Percentiles rank a stretch among this genome's conserved stretches.
These are phyloP conservation scores for Ogataea sp. DNA, from an alignment of 805 yeast genomes.

Conservation along the genomic window DNA sequence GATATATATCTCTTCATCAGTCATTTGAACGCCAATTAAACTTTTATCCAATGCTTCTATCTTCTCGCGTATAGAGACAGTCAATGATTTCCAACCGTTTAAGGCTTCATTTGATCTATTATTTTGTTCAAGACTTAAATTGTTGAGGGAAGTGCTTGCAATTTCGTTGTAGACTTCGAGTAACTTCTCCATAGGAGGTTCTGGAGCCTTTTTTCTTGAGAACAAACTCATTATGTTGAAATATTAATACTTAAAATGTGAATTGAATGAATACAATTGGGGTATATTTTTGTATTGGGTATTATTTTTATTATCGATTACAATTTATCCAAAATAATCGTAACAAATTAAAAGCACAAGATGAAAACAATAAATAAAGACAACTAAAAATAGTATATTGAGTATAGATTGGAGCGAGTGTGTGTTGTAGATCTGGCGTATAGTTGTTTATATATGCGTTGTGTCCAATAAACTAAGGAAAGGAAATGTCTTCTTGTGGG, in stretches of 20 bases:
- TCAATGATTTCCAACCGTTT: conserved; percentile 69
- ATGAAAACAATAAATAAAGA: no score
- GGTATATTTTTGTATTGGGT: no score
- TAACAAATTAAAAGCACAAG: no score
- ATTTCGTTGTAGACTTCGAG: conserved; percentile 54
- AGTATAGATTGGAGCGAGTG: no score
- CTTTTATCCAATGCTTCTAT: conserved; percentile 44
- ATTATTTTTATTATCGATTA: no score
- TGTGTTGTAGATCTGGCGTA: no score
- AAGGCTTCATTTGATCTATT: conserved; percentile 46
- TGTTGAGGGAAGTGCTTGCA: conserved; percentile 50
- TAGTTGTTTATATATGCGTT: no score
- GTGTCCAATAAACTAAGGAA: no score
- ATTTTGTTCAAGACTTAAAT: conserved; percentile 50
- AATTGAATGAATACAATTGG: no score
- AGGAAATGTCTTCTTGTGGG: no score
- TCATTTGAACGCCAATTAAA: conserved; percentile 23
- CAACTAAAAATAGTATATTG: no score
- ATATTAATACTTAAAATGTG: background rate
- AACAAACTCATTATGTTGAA: conserved; percentile 23
- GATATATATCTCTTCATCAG: conserved; percentile 38
- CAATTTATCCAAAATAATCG: no score
- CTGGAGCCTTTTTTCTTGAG: conserved; percentile 50
- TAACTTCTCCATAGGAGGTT: conserved; percentile 53
- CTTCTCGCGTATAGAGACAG: conserved; percentile 49